These are phyloP conservation scores for Fomitopsis palustris DNA, from an alignment of 1,284 basidiomycete genomes.

Conservation along the genomic window DNA sequence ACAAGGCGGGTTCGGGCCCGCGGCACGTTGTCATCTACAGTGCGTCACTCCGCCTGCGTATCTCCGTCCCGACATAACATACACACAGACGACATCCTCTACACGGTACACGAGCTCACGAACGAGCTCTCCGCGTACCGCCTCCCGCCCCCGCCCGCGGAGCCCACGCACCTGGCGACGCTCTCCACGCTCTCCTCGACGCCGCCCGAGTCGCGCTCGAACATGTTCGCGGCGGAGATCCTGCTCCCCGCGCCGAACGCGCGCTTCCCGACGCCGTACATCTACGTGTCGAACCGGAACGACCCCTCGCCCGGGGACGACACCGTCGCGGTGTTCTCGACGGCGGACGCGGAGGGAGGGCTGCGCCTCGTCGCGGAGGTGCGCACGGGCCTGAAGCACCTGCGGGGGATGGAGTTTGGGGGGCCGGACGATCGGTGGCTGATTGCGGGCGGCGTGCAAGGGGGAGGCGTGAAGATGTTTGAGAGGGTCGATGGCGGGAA, in stretches of 20 bases:
- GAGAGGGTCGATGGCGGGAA: slow-evolving; percentile 32
- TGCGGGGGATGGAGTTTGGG: slow-evolving; percentile 35
- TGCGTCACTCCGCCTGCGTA: slow-evolving; percentile 31
- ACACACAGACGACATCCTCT: slow-evolving; percentile 40
- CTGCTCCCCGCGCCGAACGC: slow-evolving; percentile 48
- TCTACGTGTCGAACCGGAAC: slow-evolving; percentile 72
- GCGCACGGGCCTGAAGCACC: slow-evolving; percentile 32
- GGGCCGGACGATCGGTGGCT: slow-evolving; percentile 32
- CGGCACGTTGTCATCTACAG: slow-evolving; percentile 62
- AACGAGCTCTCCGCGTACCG: slow-evolving; percentile 52
- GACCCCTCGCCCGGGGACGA: slow-evolving; percentile 52
- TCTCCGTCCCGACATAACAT: neutral
- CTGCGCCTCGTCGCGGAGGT: slow-evolving; percentile 30
- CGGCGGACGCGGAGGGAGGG: slow-evolving; percentile 18
- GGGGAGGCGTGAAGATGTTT: slow-evolving; percentile 33
- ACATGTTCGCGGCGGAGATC: slow-evolving; percentile 40
- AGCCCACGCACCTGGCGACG: slow-evolving; percentile 39
- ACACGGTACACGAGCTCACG: slow-evolving; percentile 63
- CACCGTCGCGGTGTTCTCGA: slow-evolving; percentile 54
- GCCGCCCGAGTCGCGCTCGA: slow-evolving; percentile 25
- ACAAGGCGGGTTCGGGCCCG: slow-evolving; percentile 58
- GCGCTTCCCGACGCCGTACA: slow-evolving; percentile 47
- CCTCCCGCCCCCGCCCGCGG: slow-evolving; percentile 37
- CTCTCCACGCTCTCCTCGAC: slow-evolving; percentile 44
- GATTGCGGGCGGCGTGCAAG: slow-evolving; percentile 30